Conservation (phyloP, 176 grass and related monocot species). For the Metroxylon sagu region DNA sequence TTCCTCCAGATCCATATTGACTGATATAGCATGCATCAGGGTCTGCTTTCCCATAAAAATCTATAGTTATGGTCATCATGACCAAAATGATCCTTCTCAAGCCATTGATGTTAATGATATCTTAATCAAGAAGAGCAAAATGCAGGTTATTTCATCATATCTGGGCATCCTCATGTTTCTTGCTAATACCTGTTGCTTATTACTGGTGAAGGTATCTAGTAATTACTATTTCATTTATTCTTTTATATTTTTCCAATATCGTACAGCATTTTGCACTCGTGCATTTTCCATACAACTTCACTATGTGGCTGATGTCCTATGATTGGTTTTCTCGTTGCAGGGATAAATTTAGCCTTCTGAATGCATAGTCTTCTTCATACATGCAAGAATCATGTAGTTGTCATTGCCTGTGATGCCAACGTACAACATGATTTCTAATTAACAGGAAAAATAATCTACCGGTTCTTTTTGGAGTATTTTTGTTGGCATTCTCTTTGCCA, state of each 20-base stretch:
- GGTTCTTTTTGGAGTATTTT: constrained; percentile 49
- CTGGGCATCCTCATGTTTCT: constrained; percentile 26
- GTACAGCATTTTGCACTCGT: background rate
- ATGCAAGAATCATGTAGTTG: background rate
- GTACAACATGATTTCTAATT: constrained; percentile 7
- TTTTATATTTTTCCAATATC: background rate
- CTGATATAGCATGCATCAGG: too few relatives aligned
- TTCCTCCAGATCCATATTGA: too few relatives aligned
- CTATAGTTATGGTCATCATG: constrained; percentile 33
- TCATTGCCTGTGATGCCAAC: background rate
- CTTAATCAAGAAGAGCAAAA: constrained; percentile 28
- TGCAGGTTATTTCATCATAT: constrained; percentile 34
- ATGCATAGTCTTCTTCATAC: background rate
- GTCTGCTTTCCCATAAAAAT: too few relatives aligned
- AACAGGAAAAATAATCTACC: constrained; percentile 45
- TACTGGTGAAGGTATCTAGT: constrained; percentile 38
- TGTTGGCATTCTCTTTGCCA: constrained; percentile 31
- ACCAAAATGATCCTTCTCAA: constrained; percentile 3
- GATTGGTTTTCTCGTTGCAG: background rate
- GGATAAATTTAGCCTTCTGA: too few relatives aligned
- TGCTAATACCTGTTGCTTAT: constrained; percentile 17
- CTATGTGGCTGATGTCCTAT: background rate
- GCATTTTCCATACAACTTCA: constrained; percentile 4
- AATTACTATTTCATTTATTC: background rate
- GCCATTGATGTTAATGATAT: constrained; percentile 54